A percentile compares a stretch with the other conserved stretches of the same genome.
Conservation (phyloP, 371 early-diverging fungal species). For the Mortierella polycephala region DNA sequence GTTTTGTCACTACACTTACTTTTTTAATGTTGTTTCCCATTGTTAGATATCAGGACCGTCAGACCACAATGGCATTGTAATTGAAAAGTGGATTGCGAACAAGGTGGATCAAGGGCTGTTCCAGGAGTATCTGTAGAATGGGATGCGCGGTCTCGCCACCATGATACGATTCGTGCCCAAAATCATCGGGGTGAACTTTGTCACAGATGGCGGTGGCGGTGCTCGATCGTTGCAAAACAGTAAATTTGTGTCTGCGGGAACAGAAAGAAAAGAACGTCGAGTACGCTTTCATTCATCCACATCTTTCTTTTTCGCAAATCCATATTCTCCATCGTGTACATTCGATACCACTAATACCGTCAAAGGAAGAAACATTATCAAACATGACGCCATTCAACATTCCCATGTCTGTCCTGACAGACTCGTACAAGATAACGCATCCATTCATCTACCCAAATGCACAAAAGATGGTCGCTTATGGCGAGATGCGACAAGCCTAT, state of each 20-base stretch:
- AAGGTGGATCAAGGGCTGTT: too few relatives aligned
- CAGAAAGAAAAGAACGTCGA: not conserved
- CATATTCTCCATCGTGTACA: not conserved
- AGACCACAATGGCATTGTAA: too few relatives aligned
- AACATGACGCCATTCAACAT: constrained; percentile 51
- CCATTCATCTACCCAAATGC: constrained; percentile 76
- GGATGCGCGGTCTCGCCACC: too few relatives aligned
- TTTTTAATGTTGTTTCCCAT: too few relatives aligned
- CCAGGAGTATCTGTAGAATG: too few relatives aligned
- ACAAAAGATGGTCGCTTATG: constrained; percentile 79
- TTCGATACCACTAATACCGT: not conserved
- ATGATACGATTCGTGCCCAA: too few relatives aligned
- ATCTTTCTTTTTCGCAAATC: not conserved
- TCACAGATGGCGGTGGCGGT: too few relatives aligned
- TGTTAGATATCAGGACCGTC: too few relatives aligned
- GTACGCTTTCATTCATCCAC: not conserved
- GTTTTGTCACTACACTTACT: too few relatives aligned
- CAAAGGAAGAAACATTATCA: not conserved
- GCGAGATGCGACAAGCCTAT: constrained; percentile 76
- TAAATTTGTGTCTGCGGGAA: not conserved
- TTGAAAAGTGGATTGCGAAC: too few relatives aligned
- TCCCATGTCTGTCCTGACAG: constrained; percentile 71
- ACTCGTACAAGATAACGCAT: constrained; percentile 87
- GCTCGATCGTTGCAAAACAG: too few relatives aligned
- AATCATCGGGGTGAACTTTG: too few relatives aligned